Conservation (phyloP, 441 rosid genomes). For the Cnidoscolus chayamansa region DNA sequence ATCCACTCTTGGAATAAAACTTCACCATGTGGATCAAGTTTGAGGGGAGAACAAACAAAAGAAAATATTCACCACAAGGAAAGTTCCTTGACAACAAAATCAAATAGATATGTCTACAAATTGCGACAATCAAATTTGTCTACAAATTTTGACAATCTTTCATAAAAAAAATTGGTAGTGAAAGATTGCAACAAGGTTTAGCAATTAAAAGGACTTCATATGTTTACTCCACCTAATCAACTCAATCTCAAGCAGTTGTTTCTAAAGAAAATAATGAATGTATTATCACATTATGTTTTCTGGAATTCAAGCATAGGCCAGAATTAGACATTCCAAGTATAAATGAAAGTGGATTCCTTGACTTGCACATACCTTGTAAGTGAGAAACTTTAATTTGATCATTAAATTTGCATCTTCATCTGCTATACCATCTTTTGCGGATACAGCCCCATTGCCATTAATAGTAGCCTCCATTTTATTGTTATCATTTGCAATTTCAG, state of each 20-base stretch:
- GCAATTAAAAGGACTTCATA: neutral
- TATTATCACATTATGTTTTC: neutral
- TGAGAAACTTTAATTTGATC: conserved; percentile 91
- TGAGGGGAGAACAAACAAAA: neutral
- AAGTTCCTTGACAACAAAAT: neutral
- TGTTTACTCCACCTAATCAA: neutral
- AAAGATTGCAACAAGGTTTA: neutral
- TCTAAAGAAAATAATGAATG: neutral
- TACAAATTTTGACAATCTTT: neutral
- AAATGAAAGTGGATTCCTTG: neutral
- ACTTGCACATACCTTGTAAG: conserved; percentile 67
- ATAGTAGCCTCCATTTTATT: conserved; percentile 34
- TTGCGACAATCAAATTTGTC: neutral
- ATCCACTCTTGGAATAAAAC: neutral
- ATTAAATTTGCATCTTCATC: conserved; percentile 90
- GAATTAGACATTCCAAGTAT: neutral
- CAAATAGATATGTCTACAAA: neutral
- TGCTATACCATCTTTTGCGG: conserved; percentile 55
- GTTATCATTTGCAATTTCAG: conserved; percentile 44
- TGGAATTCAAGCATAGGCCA: conserved; percentile 6
- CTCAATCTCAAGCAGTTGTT: neutral
- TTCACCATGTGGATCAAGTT: neutral
- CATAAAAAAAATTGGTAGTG: neutral
- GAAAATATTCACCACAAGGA: neutral
- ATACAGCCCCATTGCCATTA: conserved; percentile 37